Base-by-base conservation (phyloP, 352 stramenopile species). In the Hyaloperonospora brassicae region DNA sequence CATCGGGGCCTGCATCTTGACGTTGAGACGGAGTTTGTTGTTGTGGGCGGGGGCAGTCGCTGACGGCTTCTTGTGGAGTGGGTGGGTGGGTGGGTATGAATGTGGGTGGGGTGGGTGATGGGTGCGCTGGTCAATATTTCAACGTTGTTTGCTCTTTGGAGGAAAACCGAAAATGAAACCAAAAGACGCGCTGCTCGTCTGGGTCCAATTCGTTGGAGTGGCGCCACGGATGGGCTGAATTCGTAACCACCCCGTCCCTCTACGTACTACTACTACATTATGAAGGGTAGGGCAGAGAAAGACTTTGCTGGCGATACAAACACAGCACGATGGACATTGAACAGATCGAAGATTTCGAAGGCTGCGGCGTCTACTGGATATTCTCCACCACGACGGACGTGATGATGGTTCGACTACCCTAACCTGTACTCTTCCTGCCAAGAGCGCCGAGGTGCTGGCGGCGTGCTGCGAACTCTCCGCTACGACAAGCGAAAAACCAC, bases 1-100 rank as follows among this genome's bases (percentile, higher is more conserved):
- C 52, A 72, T 65, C 11, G 45, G 41, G 8, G 55, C 39, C 30
- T 71, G 67, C 59, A 62, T 67, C 14, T 66, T 50, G 47, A 57
- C 59, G 11, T 21, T 56, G 14, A 27, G 0, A 17, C 17, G 17
- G 0, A 17, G 36, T 21, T 24, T 53, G 27, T 47, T 14, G 50
- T 11, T 47, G 50, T 48, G 14, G 38, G 17, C 17, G 17, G 17
- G 17, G 17, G 17, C 17, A 13, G 9, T 17, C 4, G 9, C 38
- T 49, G n/a, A 41, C 13, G 21, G n/a, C 2, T 13, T 50, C 2
- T 44, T 62, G 50, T 56, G 57, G 41, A 34, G 27, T 34, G 27
- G 27, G 4, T 34, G 27, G 4, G 27, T 31, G 27, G 17, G 17
- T 17, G 17, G 17, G 17, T 17, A 17, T 17, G 17, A 17, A 17